Percentiles rank a stretch among this genome's conserved stretches.
These are phyloP conservation scores for Trypanosoma conorhini DNA, from an alignment of 208 protist genomes.

Conservation along the genomic window DNA sequence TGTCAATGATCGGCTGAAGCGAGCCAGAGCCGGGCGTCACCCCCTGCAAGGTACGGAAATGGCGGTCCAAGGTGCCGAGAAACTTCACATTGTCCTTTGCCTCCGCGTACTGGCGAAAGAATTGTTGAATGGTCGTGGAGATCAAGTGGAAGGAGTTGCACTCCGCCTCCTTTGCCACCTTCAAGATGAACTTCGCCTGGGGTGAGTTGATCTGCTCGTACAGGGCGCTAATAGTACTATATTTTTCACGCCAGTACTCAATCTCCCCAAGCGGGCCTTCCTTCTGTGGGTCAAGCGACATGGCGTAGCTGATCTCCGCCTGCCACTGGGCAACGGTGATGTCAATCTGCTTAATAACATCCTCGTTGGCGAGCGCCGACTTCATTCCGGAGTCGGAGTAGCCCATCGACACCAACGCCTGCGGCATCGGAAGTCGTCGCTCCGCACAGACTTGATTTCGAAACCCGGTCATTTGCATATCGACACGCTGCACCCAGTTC, in stretches of 20 bases:
- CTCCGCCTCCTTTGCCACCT: conserved; percentile 88
- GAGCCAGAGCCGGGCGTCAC: conserved; percentile 71
- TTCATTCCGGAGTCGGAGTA: conserved; percentile 75
- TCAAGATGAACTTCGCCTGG: conserved; percentile 92
- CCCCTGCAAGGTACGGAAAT: conserved; percentile 97
- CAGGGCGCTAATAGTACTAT: conserved; percentile 94
- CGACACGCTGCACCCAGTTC: conserved; percentile 83
- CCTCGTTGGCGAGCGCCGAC: conserved; percentile 80
- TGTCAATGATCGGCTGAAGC: conserved; percentile 96
- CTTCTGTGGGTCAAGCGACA: conserved; percentile 91
- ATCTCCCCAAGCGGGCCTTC: conserved; percentile 97
- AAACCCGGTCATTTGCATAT: conserved; percentile 87
- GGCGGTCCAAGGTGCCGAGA: conserved; percentile 97
- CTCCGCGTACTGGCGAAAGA: conserved; percentile 96
- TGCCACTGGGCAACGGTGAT: conserved; percentile 90
- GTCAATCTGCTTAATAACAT: conserved; percentile 88
- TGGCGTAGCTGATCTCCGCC: conserved; percentile 87
- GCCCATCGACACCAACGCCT: conserved; percentile 72
- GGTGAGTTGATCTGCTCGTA: conserved; percentile 98
- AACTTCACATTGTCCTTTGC: conserved; percentile 99
- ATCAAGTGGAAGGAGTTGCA: conserved; percentile 91
- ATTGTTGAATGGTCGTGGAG: conserved; percentile 91
- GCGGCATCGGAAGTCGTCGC: conserved; percentile 86
- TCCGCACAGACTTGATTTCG: conserved; percentile 89
- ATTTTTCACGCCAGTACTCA: conserved; percentile 97